These are phyloP conservation scores for Acmispon strigosus DNA, from an alignment of 306 rosid genomes.

Conservation along the genomic window DNA sequence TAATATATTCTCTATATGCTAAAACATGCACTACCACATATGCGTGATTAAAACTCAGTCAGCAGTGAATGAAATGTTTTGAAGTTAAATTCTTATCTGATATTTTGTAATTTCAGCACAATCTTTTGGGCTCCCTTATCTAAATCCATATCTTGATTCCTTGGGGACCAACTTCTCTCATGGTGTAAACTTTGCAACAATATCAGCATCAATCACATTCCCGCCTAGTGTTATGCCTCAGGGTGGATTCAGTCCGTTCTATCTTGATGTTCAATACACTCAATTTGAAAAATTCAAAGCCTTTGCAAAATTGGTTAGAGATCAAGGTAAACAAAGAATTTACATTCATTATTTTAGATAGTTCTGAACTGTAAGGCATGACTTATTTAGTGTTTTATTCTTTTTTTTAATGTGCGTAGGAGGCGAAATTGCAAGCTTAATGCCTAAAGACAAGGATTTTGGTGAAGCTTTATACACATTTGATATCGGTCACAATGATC, in stretches of 20 bases:
- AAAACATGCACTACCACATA: no score
- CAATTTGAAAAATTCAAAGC: slow-evolving; percentile 23
- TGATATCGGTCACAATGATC: slow-evolving; percentile 50
- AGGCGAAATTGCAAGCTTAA: slow-evolving; percentile 5
- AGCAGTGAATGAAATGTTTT: no score
- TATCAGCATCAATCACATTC: slow-evolving; percentile 23
- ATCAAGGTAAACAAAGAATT: slow-evolving; percentile 12
- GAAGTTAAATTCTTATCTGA: no score
- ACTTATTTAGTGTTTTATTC: neutral
- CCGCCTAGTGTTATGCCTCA: no score
- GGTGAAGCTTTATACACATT: slow-evolving; percentile 36
- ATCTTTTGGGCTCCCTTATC: slow-evolving; percentile 24
- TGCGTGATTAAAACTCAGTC: no score
- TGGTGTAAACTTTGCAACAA: slow-evolving; percentile 43
- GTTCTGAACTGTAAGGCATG: neutral
- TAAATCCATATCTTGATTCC: slow-evolving; percentile 42
- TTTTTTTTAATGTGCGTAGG: neutral
- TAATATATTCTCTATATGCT: no score
- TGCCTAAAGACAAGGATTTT: slow-evolving; percentile 23
- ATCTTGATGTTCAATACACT: slow-evolving; percentile 18
- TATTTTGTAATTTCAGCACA: no score
- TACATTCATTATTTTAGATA: no score
- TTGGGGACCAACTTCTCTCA: slow-evolving; percentile 31
- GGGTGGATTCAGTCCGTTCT: slow-evolving; percentile 38
- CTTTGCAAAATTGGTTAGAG: neutral